Evolutionary conservation across 2,329 filamentous ascomycete species (phyloP).

Genomic region (Clarireedia monteithiana): DNA sequence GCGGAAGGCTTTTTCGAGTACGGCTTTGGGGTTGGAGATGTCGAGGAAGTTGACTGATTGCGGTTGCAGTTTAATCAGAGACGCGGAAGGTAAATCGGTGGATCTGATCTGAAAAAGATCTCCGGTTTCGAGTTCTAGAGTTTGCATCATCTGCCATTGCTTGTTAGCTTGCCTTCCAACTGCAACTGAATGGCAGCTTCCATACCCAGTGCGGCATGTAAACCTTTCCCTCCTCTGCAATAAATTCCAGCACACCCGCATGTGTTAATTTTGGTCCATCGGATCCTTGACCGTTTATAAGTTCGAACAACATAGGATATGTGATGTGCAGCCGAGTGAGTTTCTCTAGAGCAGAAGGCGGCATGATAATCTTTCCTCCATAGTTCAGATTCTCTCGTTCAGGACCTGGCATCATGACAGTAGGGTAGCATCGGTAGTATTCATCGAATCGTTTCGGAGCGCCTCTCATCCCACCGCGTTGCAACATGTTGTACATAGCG

Average conservation of each 20-base stretch:
- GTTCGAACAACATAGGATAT: slow-evolving; percentile 94
- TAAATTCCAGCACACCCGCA: slow-evolving; percentile 93
- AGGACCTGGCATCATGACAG: slow-evolving; percentile 86
- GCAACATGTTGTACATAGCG: slow-evolving; percentile 27
- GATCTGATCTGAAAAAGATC: slow-evolving; percentile 94
- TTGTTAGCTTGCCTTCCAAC: not conserved
- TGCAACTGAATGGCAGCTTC: not conserved
- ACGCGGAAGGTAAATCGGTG: slow-evolving; percentile 82
- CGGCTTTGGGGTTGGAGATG: slow-evolving; percentile 93
- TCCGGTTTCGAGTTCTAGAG: slow-evolving; percentile 78
- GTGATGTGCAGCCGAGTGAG: slow-evolving; percentile 93
- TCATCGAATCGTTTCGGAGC: slow-evolving; percentile 82
- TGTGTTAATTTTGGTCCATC: slow-evolving; percentile 68
- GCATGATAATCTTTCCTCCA: slow-evolving; percentile 94
- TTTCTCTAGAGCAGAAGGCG: slow-evolving; percentile 94
- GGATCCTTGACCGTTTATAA: slow-evolving; percentile 72
- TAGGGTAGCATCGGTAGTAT: slow-evolving; percentile 95
- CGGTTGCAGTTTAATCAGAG: slow-evolving; percentile 92
- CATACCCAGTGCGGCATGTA: slow-evolving; percentile 92
- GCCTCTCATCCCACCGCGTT: slow-evolving; percentile 19
- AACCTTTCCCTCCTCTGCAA: slow-evolving; percentile 91
- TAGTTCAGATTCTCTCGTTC: slow-evolving; percentile 89
- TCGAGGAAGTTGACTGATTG: slow-evolving; percentile 92
- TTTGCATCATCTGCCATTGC: slow-evolving; percentile 75
- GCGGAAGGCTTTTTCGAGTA: slow-evolving; percentile 91